Evolutionary conservation across 345 rosid genomes (phyloP), one percentile per base, ranked within the genome.

Genomic region (Sonneratia caseolaris): DNA sequence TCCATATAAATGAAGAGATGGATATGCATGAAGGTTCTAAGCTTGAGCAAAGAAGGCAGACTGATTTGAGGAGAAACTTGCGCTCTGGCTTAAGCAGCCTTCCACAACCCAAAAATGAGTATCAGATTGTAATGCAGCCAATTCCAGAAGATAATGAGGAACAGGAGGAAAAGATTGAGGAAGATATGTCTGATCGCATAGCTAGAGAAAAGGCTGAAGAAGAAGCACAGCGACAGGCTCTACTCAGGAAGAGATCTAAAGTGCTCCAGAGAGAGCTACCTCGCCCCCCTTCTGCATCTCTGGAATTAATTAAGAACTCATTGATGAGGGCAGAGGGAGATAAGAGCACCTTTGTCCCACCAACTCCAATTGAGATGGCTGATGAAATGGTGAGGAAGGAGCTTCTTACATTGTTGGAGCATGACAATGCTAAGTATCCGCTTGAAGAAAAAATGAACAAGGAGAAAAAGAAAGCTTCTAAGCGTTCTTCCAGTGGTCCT

Each of bases 341-440:
- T 74, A 92, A 88, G 87, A 96, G 91, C 78, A 89, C 97, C 32
- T 86, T 92, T 79, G 97, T 88, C 78, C 97, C 98, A 73, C 99
- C 97, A 57, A 95, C 91, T 67, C 69, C 80, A 36, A 77, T 90
- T 73, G 99, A 92, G 83, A 84, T 79, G 81, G 99, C 99, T 70
- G 99, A 91, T 84, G 88, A 92, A 91, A 80, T 89, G 87, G 83
- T 96, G 67, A 74, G 95, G 70, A 82, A 83, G 76, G 98, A 92
- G 86, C 91, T 96, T 73, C 80, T 96, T 4, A 70, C 75, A 64
- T 81, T 96, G 74, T 82, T 96, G 47, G 96, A 91, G 81, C 97
- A 92, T 75, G 99, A 96, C 78, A 92, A 88, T 89, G 93, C 95
- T 64, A 92, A 96, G 81, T 96, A 96, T 85, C 99, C 98, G n/a